These are phyloP conservation scores for Cladosporium sp. DNA, from an alignment of 2,329 filamentous ascomycete species.

Conservation along the genomic window DNA sequence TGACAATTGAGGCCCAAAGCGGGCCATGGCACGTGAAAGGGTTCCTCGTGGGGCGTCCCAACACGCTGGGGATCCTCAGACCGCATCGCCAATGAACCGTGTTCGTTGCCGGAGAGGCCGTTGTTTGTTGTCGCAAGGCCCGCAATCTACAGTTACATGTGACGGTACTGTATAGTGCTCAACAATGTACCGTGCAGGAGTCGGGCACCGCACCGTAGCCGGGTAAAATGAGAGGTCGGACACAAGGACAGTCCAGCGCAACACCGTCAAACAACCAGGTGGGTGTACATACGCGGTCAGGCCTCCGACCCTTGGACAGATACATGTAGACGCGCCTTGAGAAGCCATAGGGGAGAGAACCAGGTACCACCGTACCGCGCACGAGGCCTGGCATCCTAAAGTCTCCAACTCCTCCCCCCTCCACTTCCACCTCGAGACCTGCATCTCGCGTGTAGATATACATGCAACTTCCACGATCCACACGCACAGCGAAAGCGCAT, in stretches of 20 bases:
- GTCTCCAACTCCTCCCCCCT: neutral
- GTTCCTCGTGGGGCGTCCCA: neutral
- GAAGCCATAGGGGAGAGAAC: neutral
- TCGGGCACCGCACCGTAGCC: neutral
- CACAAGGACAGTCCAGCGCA: constrained; percentile 4
- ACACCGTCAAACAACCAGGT: neutral
- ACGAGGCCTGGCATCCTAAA: constrained; percentile 4
- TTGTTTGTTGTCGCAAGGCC: neutral
- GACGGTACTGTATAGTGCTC: neutral
- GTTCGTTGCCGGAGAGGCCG: constrained; percentile 2
- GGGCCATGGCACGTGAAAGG: neutral
- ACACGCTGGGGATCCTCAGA: neutral
- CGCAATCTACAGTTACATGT: neutral
- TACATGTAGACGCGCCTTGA: neutral
- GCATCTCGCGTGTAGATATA: neutral
- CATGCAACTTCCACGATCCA: neutral
- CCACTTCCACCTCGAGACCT: neutral
- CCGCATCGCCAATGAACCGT: neutral
- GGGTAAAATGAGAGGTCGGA: neutral
- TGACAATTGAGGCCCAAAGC: neutral
- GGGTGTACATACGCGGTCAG: neutral
- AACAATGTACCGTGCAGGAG: neutral
- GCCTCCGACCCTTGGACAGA: neutral
- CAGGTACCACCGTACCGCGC: neutral
- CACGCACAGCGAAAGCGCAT: neutral